These are phyloP conservation scores for Cenococcum geophilum DNA, from an alignment of 495 filamentous ascomycete genomes.

Conservation along the genomic window DNA sequence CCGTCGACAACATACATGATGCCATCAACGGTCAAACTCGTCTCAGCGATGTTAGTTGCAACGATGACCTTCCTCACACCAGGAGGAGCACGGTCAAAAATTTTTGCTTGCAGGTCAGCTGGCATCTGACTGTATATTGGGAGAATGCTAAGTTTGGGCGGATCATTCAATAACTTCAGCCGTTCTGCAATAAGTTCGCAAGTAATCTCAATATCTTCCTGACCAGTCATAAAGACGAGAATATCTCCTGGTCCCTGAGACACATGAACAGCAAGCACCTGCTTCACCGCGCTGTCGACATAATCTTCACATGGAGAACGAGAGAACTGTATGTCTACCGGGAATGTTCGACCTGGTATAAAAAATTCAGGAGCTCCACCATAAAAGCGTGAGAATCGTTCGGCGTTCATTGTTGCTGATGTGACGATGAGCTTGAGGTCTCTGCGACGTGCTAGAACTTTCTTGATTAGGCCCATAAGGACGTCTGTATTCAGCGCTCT, in stretches of 20 bases:
- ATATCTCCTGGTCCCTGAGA: constrained; percentile 90
- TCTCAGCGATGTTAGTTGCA: constrained; percentile 98
- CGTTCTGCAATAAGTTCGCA: constrained; percentile 89
- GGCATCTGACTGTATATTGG: constrained; percentile 99
- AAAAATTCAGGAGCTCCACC: constrained; percentile 97
- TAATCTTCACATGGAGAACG: constrained; percentile 96
- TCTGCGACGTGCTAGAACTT: constrained; percentile 80
- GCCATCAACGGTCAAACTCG: constrained; percentile 94
- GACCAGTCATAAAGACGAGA: constrained; percentile 98
- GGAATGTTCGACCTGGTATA: constrained; percentile 95
- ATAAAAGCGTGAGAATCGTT: constrained; percentile 92
- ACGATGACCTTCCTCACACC: constrained; percentile 97
- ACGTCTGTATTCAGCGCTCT: constrained; percentile 95
- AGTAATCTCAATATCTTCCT: constrained; percentile 96
- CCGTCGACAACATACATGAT: constrained; percentile 99
- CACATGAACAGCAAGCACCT: constrained; percentile 94
- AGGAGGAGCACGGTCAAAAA: constrained; percentile 84
- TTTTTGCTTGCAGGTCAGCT: constrained; percentile 93
- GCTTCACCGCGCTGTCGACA: constrained; percentile 93
- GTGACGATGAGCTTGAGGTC: constrained; percentile 97
- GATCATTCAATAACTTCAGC: constrained; percentile 86
- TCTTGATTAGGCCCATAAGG: constrained; percentile 95
- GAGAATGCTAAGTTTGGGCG: constrained; percentile 87
- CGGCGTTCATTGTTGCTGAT: constrained; percentile 97
- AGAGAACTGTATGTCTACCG: constrained; percentile 93